Evolutionary conservation across 1,139 yeast genomes (phyloP).

Genomic region (Blastobotrys apis): DNA sequence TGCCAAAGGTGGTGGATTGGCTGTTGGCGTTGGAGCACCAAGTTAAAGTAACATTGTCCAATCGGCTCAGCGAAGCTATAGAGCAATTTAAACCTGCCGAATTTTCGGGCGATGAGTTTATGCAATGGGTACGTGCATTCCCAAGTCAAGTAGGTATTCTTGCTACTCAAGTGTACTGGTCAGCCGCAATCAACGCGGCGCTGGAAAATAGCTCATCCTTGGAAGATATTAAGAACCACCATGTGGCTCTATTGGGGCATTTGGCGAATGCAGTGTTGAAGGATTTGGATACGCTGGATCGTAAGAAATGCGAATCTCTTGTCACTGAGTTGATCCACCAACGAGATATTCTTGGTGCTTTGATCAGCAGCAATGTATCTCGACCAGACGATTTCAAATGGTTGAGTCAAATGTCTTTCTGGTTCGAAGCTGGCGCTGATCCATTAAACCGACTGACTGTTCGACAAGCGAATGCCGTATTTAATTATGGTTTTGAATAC

Average conservation of each 20-base stretch:
- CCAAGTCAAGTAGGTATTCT: slow-evolving; percentile 62
- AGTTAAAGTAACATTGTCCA: slow-evolving; percentile 44
- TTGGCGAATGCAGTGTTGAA: slow-evolving; percentile 35
- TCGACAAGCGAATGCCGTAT: slow-evolving; percentile 49
- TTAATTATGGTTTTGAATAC: slow-evolving; percentile 77
- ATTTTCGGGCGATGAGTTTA: slow-evolving; percentile 18
- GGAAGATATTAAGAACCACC: not conserved
- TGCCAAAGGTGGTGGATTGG: slow-evolving; percentile 59
- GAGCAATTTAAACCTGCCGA: slow-evolving; percentile 14
- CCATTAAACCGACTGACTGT: slow-evolving; percentile 41
- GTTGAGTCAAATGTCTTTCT: slow-evolving; percentile 54
- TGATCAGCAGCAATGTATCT: slow-evolving; percentile 26
- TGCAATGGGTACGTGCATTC: slow-evolving; percentile 36
- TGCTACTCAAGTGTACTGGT: slow-evolving; percentile 47
- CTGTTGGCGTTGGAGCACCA: slow-evolving; percentile 53
- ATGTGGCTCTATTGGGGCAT: slow-evolving; percentile 24
- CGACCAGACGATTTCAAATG: slow-evolving; percentile 39
- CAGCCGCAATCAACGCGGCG: slow-evolving; percentile 6
- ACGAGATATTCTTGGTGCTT: slow-evolving; percentile 38
- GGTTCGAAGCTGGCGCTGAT: slow-evolving; percentile 36
- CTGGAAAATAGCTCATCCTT: slow-evolving; percentile 10
- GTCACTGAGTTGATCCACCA: slow-evolving; percentile 69
- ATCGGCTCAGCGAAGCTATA: slow-evolving; percentile 34
- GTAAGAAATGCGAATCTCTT: slow-evolving; percentile 53
- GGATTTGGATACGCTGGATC: slow-evolving; percentile 35